Evolutionary conservation across 2,329 filamentous ascomycete genomes (phyloP), one percentile per base, ranked within the genome.

Genomic region (Berkeleyomyces rouxiae): DNA sequence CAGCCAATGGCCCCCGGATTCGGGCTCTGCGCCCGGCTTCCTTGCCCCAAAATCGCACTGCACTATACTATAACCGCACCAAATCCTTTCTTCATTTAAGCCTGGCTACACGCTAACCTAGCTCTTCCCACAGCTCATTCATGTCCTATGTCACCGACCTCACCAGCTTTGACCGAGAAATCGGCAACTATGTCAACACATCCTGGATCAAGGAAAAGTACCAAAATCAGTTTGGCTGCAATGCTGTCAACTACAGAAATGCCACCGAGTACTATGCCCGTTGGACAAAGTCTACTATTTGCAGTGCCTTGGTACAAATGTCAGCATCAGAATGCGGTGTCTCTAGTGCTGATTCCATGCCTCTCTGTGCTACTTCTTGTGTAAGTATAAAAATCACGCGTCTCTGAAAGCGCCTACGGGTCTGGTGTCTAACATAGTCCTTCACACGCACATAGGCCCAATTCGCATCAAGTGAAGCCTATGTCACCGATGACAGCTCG

Each of bases 251-350:
- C 70, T 80, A 91, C 63, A 83, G 82, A 63, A 88, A 95, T 71
- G 86, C 90, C 3, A 86, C 83, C 67, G 81, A 87, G 69, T 82
- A 91, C 70, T 99, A 99, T 74, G 92, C 93, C 58, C 86, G 93
- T 68, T 99, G 92, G 74, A 95, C 92, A 4, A 93, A 84, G 57
- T 93, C 88, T 65, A 86, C 95, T 66, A 81, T 99, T 67, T 99
- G 93, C 79, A 97, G 95, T 77, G 82, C 88, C 67, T 87, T 99
- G 70, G 82, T 99, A 59, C 93, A 99, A 74, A 91, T 90, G 71
- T 97, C 93, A 4, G 83, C 86, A 68, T 71, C 75, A 9, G 71
- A 79, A 36, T 99, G 93, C 74, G 74, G 76, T 23, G 75, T 95
- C 55, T 80, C 85, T 0, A 72, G 78, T n/a, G 74, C 79, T 39